Evolutionary conservation across 2,329 filamentous ascomycete species (phyloP).

Genomic region (Fusarium dimerum): DNA sequence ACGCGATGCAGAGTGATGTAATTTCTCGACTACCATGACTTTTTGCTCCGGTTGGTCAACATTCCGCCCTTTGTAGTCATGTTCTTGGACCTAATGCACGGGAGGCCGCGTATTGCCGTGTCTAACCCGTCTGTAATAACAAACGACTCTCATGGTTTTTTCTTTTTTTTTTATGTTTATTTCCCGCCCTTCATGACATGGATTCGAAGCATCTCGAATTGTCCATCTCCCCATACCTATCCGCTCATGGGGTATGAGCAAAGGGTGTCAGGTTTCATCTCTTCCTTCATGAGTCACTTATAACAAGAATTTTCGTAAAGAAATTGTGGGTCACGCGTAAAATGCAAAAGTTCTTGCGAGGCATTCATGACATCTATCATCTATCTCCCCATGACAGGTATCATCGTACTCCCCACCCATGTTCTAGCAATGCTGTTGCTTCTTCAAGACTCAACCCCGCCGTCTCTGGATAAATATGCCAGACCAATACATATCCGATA

Average conservation of each 20-base stretch:
- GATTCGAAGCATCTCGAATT: slow-evolving; percentile 5
- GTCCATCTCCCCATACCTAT: too few relatives aligned
- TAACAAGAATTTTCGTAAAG: not conserved
- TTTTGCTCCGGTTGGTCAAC: not conserved
- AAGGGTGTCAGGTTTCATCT: not conserved
- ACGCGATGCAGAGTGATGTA: slow-evolving; percentile 26
- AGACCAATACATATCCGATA: slow-evolving; percentile 67
- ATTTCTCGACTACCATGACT: slow-evolving; percentile 19
- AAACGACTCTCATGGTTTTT: too few relatives aligned
- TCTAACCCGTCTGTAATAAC: slow-evolving; percentile 10
- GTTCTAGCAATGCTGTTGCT: slow-evolving; percentile 67
- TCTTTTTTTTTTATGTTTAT: not conserved
- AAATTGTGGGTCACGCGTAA: not conserved
- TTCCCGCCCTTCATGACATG: slow-evolving; percentile 6
- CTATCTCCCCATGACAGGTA: not conserved
- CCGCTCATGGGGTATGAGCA: too few relatives aligned
- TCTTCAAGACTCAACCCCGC: slow-evolving; percentile 81
- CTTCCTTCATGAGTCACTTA: not conserved
- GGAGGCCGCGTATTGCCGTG: slow-evolving; percentile 18
- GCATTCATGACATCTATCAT: not conserved
- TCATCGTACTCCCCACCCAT: slow-evolving; percentile 71
- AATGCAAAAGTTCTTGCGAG: not conserved
- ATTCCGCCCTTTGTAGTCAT: not conserved
- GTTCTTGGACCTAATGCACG: not conserved
- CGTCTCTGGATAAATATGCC: slow-evolving; percentile 83